Evolutionary conservation across 306 rosid species (phyloP), one percentile per base, ranked within the genome.

Genomic region (Gillenia trifoliata): DNA sequence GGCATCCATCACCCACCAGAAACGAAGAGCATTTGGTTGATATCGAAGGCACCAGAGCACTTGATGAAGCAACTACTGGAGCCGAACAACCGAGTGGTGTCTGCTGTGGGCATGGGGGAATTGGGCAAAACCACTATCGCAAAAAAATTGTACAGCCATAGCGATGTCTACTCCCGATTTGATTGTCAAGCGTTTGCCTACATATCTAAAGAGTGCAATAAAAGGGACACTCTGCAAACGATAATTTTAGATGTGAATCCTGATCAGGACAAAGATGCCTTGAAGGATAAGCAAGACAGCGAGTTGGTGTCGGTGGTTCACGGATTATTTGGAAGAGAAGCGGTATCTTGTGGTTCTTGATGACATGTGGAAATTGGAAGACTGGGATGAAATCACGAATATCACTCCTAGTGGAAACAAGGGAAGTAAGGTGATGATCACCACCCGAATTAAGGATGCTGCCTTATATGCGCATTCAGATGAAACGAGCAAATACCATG

Each of bases 21-120:
- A 13, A 23, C 4, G 15, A 33, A 20, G 71, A 67, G 22, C 25
- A 45, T 26, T 15, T 45, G 59, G 25, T 68, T 16, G 59, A 26
- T n/a, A 23, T 45, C 8, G 59, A 68, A 8, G 40, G 45, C 38
- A 68, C 72, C 26, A 1, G 8, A 1, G 25, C 23, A 0, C 9
- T n/a, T 45, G 72, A 28, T 43, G 28, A 4, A 8, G 26, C 2
- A 68, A 4, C 8, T 68, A 20, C 26, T 15, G 57, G 72, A 43
- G 3, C 2, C 1, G 3, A 25, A 22, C 13, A 11, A 22, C 19
- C 20, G 16, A 19, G 71, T 67, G 6, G 56, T 67, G 41, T 67
- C 71, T 43, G 43, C 43, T 12, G 71, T 67, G 56, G 29, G 72
- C 12, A 67, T 67, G 71, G 56, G 72, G 17, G 13, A 11, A 26